These are phyloP conservation scores for Aspergillus novoparasiticus DNA, from an alignment of 2,329 filamentous ascomycete species.

Conservation along the genomic window DNA sequence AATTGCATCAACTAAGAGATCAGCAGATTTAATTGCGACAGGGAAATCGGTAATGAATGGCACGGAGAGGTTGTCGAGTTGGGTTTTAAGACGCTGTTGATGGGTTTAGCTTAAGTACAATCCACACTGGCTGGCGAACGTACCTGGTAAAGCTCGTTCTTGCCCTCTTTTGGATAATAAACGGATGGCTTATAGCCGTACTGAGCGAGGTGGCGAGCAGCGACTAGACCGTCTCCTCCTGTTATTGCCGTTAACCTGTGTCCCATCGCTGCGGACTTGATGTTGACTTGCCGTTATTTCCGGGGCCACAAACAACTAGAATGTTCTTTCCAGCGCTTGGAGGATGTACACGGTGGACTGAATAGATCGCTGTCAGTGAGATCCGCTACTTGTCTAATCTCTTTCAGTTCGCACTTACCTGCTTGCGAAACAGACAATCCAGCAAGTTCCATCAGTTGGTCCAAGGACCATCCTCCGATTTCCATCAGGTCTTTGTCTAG, in stretches of 20 bases:
- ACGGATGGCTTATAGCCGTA: slow-evolving; percentile 88
- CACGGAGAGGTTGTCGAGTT: slow-evolving; percentile 79
- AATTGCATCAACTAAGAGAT: slow-evolving; percentile 89
- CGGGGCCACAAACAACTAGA: slow-evolving; percentile 87
- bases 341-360: slow-evolving; percentile 85
- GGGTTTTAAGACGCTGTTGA: slow-evolving; percentile 73
- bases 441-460: slow-evolving; percentile 96
- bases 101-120: background rate
- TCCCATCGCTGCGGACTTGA: background rate
- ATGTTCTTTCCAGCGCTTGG: slow-evolving; percentile 69
- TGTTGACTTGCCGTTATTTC: slow-evolving; percentile 58
- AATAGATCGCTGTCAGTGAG: background rate
- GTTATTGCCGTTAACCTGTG: background rate
- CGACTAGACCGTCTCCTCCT: slow-evolving; percentile 94
- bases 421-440: slow-evolving; percentile 91
- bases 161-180: slow-evolving; percentile 91
- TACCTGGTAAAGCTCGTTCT: slow-evolving; percentile 87
- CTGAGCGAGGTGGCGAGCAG: slow-evolving; percentile 85
- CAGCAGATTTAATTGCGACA: slow-evolving; percentile 64
- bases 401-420: slow-evolving; percentile 52
- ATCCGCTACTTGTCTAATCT: background rate
- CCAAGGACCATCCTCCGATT: slow-evolving; percentile 82
- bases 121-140: slow-evolving; percentile 12
- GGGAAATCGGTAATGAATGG: slow-evolving; percentile 79
- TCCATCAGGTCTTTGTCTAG: slow-evolving; percentile 94